Evolutionary conservation across 2,329 filamentous ascomycete genomes (phyloP).

Genomic region (Beauveria asiatica): DNA sequence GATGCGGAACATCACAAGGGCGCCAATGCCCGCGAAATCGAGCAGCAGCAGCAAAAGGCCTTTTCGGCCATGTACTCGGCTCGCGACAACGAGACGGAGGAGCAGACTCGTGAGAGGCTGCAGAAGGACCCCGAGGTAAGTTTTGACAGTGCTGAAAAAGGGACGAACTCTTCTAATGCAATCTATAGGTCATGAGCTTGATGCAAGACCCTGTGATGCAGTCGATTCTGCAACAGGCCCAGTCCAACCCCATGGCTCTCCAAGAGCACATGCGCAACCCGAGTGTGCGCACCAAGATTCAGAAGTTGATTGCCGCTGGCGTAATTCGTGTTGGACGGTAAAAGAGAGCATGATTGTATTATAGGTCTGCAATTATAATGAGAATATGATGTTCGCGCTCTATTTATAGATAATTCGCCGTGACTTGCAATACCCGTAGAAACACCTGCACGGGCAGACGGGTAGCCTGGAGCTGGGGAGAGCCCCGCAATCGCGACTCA

Average conservation of each 20-base stretch:
- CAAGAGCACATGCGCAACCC: constrained; percentile 97
- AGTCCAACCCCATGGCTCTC: constrained; percentile 82
- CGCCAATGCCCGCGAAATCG: constrained; percentile 84
- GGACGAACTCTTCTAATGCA: constrained; percentile 19
- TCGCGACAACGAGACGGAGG: constrained; percentile 89
- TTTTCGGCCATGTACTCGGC: constrained; percentile 82
- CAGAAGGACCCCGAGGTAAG: constrained; percentile 83
- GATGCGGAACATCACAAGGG: constrained; percentile 61
- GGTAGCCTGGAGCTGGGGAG: background rate
- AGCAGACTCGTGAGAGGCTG: constrained; percentile 87
- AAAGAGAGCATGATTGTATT: constrained; percentile 7
- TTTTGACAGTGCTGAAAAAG: constrained; percentile 13
- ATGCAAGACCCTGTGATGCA: constrained; percentile 98
- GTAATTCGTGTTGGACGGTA: constrained; percentile 66
- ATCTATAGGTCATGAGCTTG: constrained; percentile 66
- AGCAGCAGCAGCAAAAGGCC: constrained; percentile 89
- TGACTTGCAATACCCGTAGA: background rate
- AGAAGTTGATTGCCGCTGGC: constrained; percentile 88
- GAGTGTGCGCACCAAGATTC: constrained; percentile 74
- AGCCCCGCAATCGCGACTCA: background rate
- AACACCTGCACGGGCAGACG: too few species aligned
- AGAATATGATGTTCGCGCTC: constrained; percentile 5
- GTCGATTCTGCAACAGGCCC: constrained; percentile 91
- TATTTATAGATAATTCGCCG: background rate
- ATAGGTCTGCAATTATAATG: constrained; percentile 10